Evolutionary conservation across 208 protist genomes (phyloP), one percentile per base, ranked within the genome.

Genomic region (Trypanosoma rangeli): DNA sequence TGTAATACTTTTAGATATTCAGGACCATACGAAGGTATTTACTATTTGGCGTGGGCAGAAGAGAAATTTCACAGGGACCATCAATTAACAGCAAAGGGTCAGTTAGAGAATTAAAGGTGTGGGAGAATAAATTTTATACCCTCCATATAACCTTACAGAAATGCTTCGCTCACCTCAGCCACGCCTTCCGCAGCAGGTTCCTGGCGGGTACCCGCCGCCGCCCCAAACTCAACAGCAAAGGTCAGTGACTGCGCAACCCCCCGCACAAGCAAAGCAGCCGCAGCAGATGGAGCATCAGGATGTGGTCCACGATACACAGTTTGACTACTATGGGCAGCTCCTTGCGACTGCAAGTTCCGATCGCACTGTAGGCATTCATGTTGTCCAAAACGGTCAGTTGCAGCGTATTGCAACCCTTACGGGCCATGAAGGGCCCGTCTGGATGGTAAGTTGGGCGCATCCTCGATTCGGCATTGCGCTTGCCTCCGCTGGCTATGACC

Each of bases 311-410:
- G 98, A 99, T 80, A 95, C 92, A 13, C 97, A 99, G 86, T 92
- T 99, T 56, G 97, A 99, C 79, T 99, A 98, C 79, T 99, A 99
- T 78, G 97, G 97, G 18, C 88, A 98, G 70, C 74, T 92, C n/a
- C 80, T 99, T n/a, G 98, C 98, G 9, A 99, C 98, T 5, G 97
- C 94, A 57, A 99, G 97, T 33, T 98, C 97, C 0, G 98, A 99
- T 73, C 79, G 92, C 37, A 93, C 93, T n/a, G 92, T 99, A 31
- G 95, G 95, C 68, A 95, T 99, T 52, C 98, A 99, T 78, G 80
- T 97, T 20, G 86, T 97, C 18, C 78, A 68, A 42, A 71, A 64
- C 5, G 87, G 68, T 33, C 61, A 83, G 16, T 58, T 83, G 24
- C 83, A 83, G 50, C 85, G 91, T 9, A 42, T 92, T 33, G 83